Base-by-base conservation (phyloP, 2,329 filamentous ascomycete genomes). In the Alternaria atra region DNA sequence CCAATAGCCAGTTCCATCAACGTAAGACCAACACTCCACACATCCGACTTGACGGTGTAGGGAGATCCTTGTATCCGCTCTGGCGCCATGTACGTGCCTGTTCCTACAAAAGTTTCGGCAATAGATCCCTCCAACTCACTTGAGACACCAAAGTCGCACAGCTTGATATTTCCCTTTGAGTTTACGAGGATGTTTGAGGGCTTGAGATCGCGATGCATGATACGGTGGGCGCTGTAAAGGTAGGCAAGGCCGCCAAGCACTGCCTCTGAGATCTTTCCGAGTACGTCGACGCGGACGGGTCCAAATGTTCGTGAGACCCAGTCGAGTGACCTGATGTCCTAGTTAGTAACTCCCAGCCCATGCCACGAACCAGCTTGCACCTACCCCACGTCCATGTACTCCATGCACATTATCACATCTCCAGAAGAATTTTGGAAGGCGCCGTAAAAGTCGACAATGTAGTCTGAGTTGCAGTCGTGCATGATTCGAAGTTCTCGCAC, bases 341-440 rank as follows among this genome's bases (percentile, higher is more conserved):
- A 39, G 63, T 73, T 53, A 73, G 71, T 44, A 46, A 10, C 32
- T 57, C 23, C 43, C n/a, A 40, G 6, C 9, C 8, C 29, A 27
- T 29, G 17, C 30, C 20, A 25, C 58, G 53, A n/a, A 47, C 37
- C 10, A 35, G 56, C 44, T 46, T 43, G 44, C 8, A 83, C 92
- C 80, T 86, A 98, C 95, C 95, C 95, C 77, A 94, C 93, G 80
- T 99, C 95, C 93, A 97, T 97, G 78, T 99, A 98, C 80, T 99
- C 95, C 95, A 99, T 99, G 80, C 95, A 99, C 90, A 99, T 94
- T 71, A 98, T 96, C 60, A 99, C 96, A 82, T 99, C 95, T 76
- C 96, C 94, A 64, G 93, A 93, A 75, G 96, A 92, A 77, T 97
- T 98, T 75, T 98, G 87, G 77, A 98, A 99, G 37, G 95, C 95